Evolutionary conservation across 2,329 filamentous ascomycete species (phyloP).

Genomic region (Trichoderma arundinaceum): DNA sequence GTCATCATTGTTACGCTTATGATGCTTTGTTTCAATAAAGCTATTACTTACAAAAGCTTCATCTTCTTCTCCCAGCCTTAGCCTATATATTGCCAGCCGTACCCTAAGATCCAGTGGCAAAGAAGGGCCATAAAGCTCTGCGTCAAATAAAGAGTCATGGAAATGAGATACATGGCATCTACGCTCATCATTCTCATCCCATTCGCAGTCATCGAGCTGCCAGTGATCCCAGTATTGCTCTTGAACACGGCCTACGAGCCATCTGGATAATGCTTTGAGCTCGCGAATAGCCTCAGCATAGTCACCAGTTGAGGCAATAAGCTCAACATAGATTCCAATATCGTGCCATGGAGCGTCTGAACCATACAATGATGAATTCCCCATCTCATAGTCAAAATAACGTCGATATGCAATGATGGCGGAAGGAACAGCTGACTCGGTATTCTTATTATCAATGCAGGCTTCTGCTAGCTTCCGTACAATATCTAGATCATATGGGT

Average conservation of each 20-base stretch:
- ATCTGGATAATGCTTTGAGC: constrained; percentile 75
- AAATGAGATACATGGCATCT: constrained; percentile 68
- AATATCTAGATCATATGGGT: constrained; percentile 59
- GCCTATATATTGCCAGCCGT: constrained; percentile 82
- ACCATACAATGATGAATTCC: constrained; percentile 42
- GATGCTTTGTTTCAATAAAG: not conserved
- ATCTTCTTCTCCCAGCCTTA: constrained; percentile 68
- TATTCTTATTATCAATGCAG: constrained; percentile 58
- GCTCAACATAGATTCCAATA: constrained; percentile 81
- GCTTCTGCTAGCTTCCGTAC: constrained; percentile 63
- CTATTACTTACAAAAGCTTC: constrained; percentile 72
- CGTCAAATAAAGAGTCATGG: constrained; percentile 56
- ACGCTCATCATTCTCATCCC: constrained; percentile 76
- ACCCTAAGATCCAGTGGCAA: constrained; percentile 83
- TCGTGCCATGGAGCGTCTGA: constrained; percentile 73
- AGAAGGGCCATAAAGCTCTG: constrained; percentile 69
- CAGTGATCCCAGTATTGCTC: constrained; percentile 80
- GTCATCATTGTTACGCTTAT: not conserved
- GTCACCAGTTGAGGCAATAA: constrained; percentile 69
- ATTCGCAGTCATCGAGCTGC: constrained; percentile 82
- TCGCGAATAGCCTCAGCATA: constrained; percentile 70
- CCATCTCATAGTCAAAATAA: constrained; percentile 52
- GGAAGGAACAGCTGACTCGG: constrained; percentile 45
- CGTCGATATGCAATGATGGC: constrained; percentile 57
- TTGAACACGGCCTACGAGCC: constrained; percentile 76